Evolutionary conservation across 257 asterid species (phyloP).

Genomic region (Rubia yunnanensis): DNA sequence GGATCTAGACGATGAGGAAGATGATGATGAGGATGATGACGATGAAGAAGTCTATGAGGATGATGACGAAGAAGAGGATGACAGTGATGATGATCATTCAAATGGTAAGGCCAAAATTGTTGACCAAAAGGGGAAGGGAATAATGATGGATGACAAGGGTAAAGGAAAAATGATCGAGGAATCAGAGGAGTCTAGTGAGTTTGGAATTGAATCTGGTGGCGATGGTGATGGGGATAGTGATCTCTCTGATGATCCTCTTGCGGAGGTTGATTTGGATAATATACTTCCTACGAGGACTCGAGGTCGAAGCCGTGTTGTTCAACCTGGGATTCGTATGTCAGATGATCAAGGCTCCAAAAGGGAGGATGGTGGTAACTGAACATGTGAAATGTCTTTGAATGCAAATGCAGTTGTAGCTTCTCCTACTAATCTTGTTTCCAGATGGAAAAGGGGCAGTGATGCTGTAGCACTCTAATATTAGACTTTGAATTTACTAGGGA

Average conservation of each 20-base stretch:
- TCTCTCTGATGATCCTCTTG: constrained; percentile 34
- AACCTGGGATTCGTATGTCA: constrained; percentile 21
- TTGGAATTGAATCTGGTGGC: constrained; percentile 20
- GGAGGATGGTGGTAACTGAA: background rate
- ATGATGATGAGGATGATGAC: constrained; percentile 12
- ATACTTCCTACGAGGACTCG: constrained; percentile 39
- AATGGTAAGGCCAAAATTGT: constrained; percentile 12
- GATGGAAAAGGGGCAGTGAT: background rate
- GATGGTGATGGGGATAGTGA: constrained; percentile 23
- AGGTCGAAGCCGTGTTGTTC: constrained; percentile 19
- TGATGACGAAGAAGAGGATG: constrained; percentile 12
- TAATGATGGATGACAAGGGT: constrained; percentile 29
- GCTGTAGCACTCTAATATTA: background rate
- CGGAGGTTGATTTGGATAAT: constrained; percentile 34
- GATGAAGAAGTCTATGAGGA: constrained; percentile 13
- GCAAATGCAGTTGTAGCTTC: constrained; percentile 1
- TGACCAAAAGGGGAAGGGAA: constrained; percentile 33
- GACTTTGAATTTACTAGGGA: background rate
- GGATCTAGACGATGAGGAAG: constrained; percentile 6
- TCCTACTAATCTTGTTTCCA: background rate
- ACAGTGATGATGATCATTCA: constrained; percentile 13
- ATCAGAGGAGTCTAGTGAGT: constrained; percentile 22
- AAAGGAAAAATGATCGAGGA: constrained; percentile 35
- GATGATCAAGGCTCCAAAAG: background rate
- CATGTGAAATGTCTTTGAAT: background rate